Evolutionary conservation across 192 early-diverging fungal species (phyloP).

Genomic region (Coemansia sp.): DNA sequence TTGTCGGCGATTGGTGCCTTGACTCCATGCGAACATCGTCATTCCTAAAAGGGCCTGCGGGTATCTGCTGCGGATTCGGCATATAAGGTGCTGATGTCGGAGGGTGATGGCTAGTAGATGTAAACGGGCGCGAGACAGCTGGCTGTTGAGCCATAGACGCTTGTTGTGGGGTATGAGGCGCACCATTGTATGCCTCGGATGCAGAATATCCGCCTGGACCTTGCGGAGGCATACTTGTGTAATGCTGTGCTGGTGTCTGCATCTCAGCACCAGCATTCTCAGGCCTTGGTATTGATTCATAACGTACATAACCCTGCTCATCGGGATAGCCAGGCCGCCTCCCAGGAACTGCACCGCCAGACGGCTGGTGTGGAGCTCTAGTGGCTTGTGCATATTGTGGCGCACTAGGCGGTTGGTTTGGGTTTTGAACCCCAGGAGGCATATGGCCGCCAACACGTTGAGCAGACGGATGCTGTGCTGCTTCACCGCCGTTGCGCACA

Average conservation of each 20-base stretch:
- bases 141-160: slow-evolving; percentile 24
- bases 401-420: background rate
- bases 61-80: slow-evolving; percentile 12
- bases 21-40: slow-evolving; percentile 27
- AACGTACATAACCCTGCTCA: slow-evolving; percentile 28
- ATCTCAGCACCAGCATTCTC: slow-evolving; percentile 20
- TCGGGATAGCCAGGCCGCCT: slow-evolving; percentile 37
- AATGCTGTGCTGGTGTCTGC: slow-evolving; percentile 17
- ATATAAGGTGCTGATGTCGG: slow-evolving; percentile 17
- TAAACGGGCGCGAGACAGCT: slow-evolving; percentile 24
- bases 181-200: slow-evolving; percentile 13
- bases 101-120: slow-evolving; percentile 18
- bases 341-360: slow-evolving; percentile 6
- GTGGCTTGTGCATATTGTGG: slow-evolving; percentile 16
- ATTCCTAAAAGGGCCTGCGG: slow-evolving; percentile 26
- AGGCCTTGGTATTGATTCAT: slow-evolving; percentile 23
- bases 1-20: slow-evolving; percentile 36
- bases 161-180: slow-evolving; percentile 27
- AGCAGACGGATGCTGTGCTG: slow-evolving; percentile 3
- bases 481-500: slow-evolving; percentile 19
- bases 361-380: background rate
- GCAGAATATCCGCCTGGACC: slow-evolving; percentile 10
- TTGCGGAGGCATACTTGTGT: slow-evolving; percentile 21
- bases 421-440: slow-evolving; percentile 13
- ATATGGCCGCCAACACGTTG: slow-evolving; percentile 14